Base-by-base conservation (phyloP, 75 land plant genomes). In the Picea glauca region DNA sequence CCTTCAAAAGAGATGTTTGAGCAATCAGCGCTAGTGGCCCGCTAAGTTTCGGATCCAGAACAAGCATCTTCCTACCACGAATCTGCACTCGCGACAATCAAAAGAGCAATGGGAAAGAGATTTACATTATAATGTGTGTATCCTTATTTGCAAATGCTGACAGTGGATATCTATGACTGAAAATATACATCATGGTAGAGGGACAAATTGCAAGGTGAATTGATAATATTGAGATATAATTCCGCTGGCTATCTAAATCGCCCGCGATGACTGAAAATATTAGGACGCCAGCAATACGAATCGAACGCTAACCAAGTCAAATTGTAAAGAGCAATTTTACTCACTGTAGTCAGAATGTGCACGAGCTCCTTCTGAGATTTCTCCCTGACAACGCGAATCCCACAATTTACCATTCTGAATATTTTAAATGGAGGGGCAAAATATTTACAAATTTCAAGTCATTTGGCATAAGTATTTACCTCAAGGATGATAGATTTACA, bases 21-120 rank as follows among this genome's bases (percentile, higher is more conserved):
- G 91, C 84, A 57, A 89, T 75, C 21, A 95, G 82, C 5, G 98
- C 89, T 12, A 97, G 88, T 1, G 99, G 87, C 0, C 98, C 98
- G 58, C 98, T 86, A 23, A 97, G 92, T 74, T 91, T 93, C 9
- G 90, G 94, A 83, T 97, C 99, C 76, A 97, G 79, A 30, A 88
- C 84, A 61, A 97, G 82, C 62, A 93, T 88, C 80, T 97, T 97
- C 83, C 82, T 90, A n/a, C 99, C 99, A 38, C 94, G 93, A 80
- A 96, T 84, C 99, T 96, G 81, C 77, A 82, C 31, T 38, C 30
- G 50, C 20, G 8, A 76, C 58, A 63, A 76, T 23, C 6, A n/a
- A 18, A 17, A n/a, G 8, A 43, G 26, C 46, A 78, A 23, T 76
- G 11, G 12, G 9, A 79, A 21, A 78, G 30, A 63, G 56, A 57